phyloP scores from a whole-genome alignment of 331 rosid genomes.

The Malus hybrid region DNA sequence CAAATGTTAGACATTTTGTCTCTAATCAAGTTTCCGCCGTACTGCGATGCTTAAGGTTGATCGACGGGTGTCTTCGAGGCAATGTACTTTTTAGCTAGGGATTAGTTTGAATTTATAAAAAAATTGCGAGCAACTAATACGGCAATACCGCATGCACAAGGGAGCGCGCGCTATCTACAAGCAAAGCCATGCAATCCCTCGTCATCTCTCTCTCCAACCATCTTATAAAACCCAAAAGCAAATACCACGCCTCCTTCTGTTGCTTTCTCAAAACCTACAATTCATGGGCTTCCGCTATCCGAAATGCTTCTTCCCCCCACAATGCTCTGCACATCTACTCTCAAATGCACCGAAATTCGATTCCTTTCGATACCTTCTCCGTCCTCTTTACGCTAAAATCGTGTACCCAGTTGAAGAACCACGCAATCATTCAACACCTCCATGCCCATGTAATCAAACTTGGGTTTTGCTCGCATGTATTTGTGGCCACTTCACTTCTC shows the following conservation, averaged over 20 bases:
- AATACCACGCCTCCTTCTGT: not conserved
- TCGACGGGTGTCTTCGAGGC: too few relatives aligned
- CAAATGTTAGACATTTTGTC: too few relatives aligned
- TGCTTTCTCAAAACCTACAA: conserved; percentile 7
- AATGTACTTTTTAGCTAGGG: too few relatives aligned
- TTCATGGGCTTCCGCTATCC: conserved; percentile 45
- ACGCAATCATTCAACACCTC: conserved; percentile 30
- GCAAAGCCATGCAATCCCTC: not conserved
- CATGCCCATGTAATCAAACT: conserved; percentile 46
- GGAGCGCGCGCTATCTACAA: not conserved
- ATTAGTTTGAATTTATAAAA: too few relatives aligned
- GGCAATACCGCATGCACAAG: too few relatives aligned
- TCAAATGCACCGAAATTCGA: conserved; percentile 33
- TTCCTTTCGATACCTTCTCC: conserved; percentile 42
- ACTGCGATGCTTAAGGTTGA: too few relatives aligned
- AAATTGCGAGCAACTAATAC: too few relatives aligned
- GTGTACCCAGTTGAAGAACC: conserved; percentile 26
- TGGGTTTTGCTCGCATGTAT: conserved; percentile 40
- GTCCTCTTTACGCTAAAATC: conserved; percentile 47
- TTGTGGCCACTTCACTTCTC: conserved; percentile 39
- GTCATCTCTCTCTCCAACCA: not conserved
- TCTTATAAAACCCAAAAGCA: conserved; percentile 1
- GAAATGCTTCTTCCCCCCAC: conserved; percentile 36
- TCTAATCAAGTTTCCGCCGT: too few relatives aligned
- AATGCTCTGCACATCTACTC: conserved; percentile 32